A percentile compares a stretch with the other conserved stretches of the same genome.
phyloP scores from a whole-genome alignment of 108 stramenopile genomes.

The Cyclotella choctawhatcheeana region DNA sequence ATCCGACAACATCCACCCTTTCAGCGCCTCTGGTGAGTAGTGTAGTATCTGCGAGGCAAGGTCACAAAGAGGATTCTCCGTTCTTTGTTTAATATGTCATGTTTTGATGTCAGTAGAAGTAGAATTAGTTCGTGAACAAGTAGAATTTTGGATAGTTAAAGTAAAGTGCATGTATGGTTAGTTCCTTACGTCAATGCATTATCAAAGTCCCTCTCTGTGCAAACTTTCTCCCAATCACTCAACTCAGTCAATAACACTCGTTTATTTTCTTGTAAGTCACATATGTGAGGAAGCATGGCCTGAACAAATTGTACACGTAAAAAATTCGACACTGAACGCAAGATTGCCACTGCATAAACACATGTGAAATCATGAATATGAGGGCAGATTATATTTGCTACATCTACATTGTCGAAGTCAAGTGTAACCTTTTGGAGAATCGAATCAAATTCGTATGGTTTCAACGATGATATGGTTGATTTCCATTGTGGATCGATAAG shows the following conservation, averaged over 20 bases:
- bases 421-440: conserved; percentile 5
- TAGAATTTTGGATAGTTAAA: no score
- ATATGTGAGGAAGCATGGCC: not conserved
- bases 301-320: conserved; percentile 8
- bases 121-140: no score
- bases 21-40: no score
- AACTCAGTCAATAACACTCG: not conserved
- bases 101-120: no score
- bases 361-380: conserved; percentile 8
- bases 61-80: no score
- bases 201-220: conserved; percentile 6
- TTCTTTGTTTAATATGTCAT: no score
- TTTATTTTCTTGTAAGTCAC: not conserved
- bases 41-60: no score
- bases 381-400: not conserved
- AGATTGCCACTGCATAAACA: conserved; percentile 4
- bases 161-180: no score
- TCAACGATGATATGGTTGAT: not conserved
- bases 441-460: not conserved
- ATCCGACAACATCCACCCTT: no score
- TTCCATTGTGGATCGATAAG: conserved; percentile 2
- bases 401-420: conserved; percentile 6
- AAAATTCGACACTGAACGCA: conserved; percentile 1
- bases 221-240: conserved; percentile 16
- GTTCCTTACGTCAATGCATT: not conserved